Evolutionary conservation across 345 rosid genomes (phyloP).

Genomic region (Syzygium aromaticum): DNA sequence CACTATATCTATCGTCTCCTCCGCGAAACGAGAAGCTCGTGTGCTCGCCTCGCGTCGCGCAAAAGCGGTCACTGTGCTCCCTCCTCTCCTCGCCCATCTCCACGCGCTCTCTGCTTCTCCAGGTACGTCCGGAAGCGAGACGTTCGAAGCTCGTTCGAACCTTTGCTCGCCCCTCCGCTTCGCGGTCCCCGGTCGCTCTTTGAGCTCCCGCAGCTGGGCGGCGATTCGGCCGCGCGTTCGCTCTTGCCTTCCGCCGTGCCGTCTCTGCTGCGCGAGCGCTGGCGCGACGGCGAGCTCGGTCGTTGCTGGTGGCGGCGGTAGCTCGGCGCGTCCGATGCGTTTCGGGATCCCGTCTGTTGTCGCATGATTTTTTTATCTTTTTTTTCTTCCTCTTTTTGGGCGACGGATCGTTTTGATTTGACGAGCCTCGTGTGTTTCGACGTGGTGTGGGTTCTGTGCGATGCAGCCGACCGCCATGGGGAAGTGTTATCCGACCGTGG

Average conservation of each 20-base stretch:
- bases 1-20: neutral
- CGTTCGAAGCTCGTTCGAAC: neutral
- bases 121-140: neutral
- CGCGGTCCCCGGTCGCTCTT: neutral
- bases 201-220: neutral
- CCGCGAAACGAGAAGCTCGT: neutral
- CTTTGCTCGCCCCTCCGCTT: neutral
- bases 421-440: neutral
- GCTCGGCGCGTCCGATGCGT: neutral
- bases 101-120: neutral
- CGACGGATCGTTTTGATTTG: neutral
- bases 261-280: neutral
- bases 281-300: neutral
- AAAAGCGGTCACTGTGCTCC: neutral
- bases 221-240: neutral
- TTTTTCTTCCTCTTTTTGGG: no score
- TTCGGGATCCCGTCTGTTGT: no score
- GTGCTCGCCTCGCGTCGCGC: neutral
- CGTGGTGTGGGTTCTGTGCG: neutral
- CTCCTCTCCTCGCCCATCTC: no score
- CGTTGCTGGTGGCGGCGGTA: neutral
- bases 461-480: slow-evolving; percentile 26
- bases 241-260: neutral
- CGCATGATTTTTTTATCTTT: neutral
- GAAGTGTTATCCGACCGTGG: slow-evolving; percentile 77